A percentile compares a stretch with the other conserved stretches of the same genome.
Evolutionary conservation across 1,139 yeast species (phyloP).

Genomic region (Yamadazyma atlantica): DNA sequence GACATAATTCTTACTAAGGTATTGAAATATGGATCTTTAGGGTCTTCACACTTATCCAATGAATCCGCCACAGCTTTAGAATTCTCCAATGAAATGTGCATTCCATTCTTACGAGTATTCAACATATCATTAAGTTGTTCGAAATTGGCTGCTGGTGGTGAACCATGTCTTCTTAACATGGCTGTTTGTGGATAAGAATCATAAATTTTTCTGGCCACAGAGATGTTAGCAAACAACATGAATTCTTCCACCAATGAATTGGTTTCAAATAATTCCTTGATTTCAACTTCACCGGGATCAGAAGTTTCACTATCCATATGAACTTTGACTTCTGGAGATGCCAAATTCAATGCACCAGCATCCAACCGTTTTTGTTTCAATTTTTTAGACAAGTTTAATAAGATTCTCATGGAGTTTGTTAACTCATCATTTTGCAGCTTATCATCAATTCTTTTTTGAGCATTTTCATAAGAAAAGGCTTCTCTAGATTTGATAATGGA

Average conservation of each 20-base stretch:
- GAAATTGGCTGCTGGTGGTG: constrained; percentile 94
- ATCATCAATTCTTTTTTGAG: constrained; percentile 91
- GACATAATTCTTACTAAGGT: constrained; percentile 95
- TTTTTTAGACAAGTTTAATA: constrained; percentile 74
- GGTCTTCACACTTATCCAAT: constrained; percentile 81
- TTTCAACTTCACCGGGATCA: constrained; percentile 95
- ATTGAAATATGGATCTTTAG: constrained; percentile 85
- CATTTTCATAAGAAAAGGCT: constrained; percentile 93
- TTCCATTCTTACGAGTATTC: constrained; percentile 71
- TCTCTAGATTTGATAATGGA: constrained; percentile 89
- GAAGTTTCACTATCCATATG: constrained; percentile 97
- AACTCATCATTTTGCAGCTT: constrained; percentile 72
- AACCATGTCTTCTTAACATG: constrained; percentile 93
- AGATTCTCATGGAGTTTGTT: constrained; percentile 84
- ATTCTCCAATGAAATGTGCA: constrained; percentile 76
- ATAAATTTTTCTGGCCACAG: constrained; percentile 90
- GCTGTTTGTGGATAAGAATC: constrained; percentile 97
- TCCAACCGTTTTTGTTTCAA: constrained; percentile 83
- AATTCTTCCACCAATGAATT: constrained; percentile 97
- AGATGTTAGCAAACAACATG: constrained; percentile 95
- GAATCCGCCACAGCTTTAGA: constrained; percentile 94
- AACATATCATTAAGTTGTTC: constrained; percentile 88
- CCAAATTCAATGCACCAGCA: constrained; percentile 95
- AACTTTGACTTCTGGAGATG: constrained; percentile 97
- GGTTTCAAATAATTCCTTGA: constrained; percentile 83